Conservation (phyloP, 352 stramenopile genomes). For the Phytophthora melonis region DNA sequence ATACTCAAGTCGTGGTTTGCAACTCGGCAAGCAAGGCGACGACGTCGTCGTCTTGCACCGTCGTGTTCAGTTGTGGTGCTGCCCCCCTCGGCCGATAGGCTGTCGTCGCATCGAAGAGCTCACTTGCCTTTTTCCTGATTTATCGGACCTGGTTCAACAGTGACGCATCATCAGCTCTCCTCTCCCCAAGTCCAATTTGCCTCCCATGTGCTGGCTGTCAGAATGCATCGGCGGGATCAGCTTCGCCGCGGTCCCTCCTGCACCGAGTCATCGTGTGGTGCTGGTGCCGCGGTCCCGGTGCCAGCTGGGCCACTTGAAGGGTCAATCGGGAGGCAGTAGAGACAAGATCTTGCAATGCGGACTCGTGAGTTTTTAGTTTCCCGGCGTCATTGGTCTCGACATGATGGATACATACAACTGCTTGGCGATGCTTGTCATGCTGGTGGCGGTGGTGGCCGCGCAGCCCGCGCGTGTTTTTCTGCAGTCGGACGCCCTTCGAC, state of each 20-base stretch:
- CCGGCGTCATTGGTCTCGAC: slow-evolving; percentile 9
- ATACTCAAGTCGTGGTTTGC: slow-evolving; percentile 18
- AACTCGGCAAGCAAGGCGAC: slow-evolving; percentile 25
- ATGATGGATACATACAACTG: slow-evolving; percentile 36
- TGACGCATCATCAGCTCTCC: background rate
- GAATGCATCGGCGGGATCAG: slow-evolving; percentile 1
- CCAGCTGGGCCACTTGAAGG: slow-evolving; percentile 20
- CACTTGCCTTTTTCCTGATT: slow-evolving; percentile 29
- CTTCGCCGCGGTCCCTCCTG: slow-evolving; percentile 1
- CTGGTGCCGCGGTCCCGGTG: slow-evolving; percentile 3
- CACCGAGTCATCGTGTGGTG: slow-evolving; percentile 22
- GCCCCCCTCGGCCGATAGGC: too few species aligned
- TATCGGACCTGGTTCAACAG: slow-evolving; percentile 17
- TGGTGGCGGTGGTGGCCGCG: slow-evolving; percentile 19
- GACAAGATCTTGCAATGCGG: slow-evolving; percentile 20
- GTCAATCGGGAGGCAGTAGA: slow-evolving; percentile 10
- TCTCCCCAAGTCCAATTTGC: background rate
- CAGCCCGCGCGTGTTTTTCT: slow-evolving; percentile 37
- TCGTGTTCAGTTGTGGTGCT: slow-evolving; percentile 19
- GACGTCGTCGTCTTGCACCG: slow-evolving; percentile 23
- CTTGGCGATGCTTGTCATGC: slow-evolving; percentile 9
- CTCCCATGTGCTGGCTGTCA: background rate
- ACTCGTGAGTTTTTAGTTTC: background rate
- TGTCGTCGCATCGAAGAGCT: slow-evolving; percentile 39
- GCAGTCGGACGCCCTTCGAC: slow-evolving; percentile 18